phyloP scores from a whole-genome alignment of 495 filamentous ascomycete species.

The Chaetomidium leptoderma region DNA sequence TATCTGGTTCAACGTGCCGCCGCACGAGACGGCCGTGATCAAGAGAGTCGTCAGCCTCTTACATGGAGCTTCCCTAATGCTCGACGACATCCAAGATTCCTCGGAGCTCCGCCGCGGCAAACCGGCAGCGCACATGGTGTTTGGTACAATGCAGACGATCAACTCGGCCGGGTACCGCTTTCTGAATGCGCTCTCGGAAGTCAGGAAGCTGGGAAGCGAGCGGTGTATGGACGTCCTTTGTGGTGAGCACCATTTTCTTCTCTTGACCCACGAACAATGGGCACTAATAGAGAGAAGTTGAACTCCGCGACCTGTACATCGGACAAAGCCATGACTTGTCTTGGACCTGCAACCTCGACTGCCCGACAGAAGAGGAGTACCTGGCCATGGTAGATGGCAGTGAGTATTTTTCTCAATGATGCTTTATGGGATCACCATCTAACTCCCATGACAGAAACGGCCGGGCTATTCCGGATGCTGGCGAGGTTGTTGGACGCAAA shows the following conservation, averaged over 20 bases:
- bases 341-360: slow-evolving; percentile 78
- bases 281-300: too few species aligned
- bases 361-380: slow-evolving; percentile 81
- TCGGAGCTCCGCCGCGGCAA: slow-evolving; percentile 71
- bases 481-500: slow-evolving; percentile 81
- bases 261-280: too few species aligned
- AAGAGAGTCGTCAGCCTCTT: slow-evolving; percentile 12
- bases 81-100: slow-evolving; percentile 79
- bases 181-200: slow-evolving; percentile 54
- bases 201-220: slow-evolving; percentile 52
- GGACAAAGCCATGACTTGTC: slow-evolving; percentile 88
- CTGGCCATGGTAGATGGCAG: slow-evolving; percentile 86
- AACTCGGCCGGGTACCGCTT: slow-evolving; percentile 87
- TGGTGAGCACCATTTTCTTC: not conserved
- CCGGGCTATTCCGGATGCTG: slow-evolving; percentile 61
- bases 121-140: slow-evolving; percentile 81
- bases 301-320: slow-evolving; percentile 75
- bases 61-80: slow-evolving; percentile 19
- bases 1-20: slow-evolving; percentile 12
- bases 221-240: slow-evolving; percentile 9
- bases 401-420: not conserved
- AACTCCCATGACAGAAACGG: not conserved
- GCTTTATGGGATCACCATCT: not conserved
- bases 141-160: slow-evolving; percentile 81
- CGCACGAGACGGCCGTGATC: not conserved